Conservation (phyloP, 2,329 filamentous ascomycete species). For the Albophoma yamanashiensis region DNA sequence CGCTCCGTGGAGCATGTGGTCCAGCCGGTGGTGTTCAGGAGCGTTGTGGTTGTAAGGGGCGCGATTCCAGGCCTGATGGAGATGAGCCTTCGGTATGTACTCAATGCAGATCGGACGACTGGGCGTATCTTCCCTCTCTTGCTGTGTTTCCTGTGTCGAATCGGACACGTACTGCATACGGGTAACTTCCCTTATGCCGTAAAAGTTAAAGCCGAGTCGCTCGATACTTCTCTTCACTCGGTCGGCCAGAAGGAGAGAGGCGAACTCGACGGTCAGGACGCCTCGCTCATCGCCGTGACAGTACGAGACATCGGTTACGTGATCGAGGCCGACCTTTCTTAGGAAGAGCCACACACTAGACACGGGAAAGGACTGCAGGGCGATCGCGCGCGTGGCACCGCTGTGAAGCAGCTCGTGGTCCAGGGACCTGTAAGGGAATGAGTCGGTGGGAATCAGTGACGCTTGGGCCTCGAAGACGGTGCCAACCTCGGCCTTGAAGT, state of each 20-base stretch:
- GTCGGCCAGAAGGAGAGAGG: conserved; percentile 5
- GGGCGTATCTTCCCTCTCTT: background rate
- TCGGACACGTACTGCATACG: background rate
- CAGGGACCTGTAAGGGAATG: background rate
- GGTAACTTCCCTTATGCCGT: background rate
- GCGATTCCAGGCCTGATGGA: background rate
- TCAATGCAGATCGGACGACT: background rate
- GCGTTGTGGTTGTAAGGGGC: background rate
- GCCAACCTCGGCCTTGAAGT: background rate
- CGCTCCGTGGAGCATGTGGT: background rate
- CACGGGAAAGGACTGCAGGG: conserved; percentile 8
- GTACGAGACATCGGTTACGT: conserved; percentile 4
- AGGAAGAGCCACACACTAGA: conserved; percentile 11
- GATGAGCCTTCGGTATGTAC: background rate
- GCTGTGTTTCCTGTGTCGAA: background rate
- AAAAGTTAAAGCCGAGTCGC: background rate
- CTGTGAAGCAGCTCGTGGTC: background rate
- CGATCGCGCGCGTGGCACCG: conserved; percentile 5
- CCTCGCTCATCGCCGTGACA: background rate
- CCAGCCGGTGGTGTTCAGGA: background rate
- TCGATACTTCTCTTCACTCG: background rate
- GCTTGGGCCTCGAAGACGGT: background rate
- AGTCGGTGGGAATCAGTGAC: conserved; percentile 6
- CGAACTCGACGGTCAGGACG: conserved; percentile 10
- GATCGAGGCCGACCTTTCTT: conserved; percentile 1